Base-by-base conservation (phyloP, 2,329 filamentous ascomycete genomes). In the Sarocladiaceae sp. region DNA sequence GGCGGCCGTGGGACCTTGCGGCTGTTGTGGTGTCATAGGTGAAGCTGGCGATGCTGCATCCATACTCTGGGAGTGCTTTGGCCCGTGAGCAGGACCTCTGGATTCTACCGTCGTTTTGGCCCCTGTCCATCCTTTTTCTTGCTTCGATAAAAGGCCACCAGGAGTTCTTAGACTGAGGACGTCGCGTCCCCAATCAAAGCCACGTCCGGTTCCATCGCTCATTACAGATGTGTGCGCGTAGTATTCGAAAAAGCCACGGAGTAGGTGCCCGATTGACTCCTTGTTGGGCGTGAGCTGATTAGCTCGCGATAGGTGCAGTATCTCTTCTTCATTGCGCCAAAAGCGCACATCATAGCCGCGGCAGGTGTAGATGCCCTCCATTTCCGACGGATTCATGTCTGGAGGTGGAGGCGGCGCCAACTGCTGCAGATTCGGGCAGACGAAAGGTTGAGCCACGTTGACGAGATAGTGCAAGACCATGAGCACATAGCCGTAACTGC, bases 381-480 rank as follows among this genome's bases (percentile, higher is more conserved):
- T 39, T 29, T 63, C 58, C 28, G 55, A 40, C n/a, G 57, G 52
- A 3, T 57, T 58, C 29, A 59, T 53, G 22, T 67, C 61, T 13
- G 63, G 64, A 35, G 69, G 69, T 11, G 71, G 71, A 8, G 67
- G 71, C 10, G 71, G 75, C 31, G 69, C 77, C 59, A 78, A 73
- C 52, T 76, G 69, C 63, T 95, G 90, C 2, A 97, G 76, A 62
- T 97, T 96, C 0, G 88, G 90, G 53, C 90, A 84, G 17, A 97
- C 87, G 51, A 90, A 90, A 0, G 92, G 91, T 46, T 82, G 75
- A 1, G 81, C 87, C 50, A 96, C 68, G 59, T 96, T 96, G 62
- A 94, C 83, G 25, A 96, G 79, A 63, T 93, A 96, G 68, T 97
- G 92, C 15, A 96, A 73, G 4, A 95, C 84, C 91, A 97, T 96